Conservation (phyloP, 768 basidiomycete genomes). For the Neoboletus subvelutipes region DNA sequence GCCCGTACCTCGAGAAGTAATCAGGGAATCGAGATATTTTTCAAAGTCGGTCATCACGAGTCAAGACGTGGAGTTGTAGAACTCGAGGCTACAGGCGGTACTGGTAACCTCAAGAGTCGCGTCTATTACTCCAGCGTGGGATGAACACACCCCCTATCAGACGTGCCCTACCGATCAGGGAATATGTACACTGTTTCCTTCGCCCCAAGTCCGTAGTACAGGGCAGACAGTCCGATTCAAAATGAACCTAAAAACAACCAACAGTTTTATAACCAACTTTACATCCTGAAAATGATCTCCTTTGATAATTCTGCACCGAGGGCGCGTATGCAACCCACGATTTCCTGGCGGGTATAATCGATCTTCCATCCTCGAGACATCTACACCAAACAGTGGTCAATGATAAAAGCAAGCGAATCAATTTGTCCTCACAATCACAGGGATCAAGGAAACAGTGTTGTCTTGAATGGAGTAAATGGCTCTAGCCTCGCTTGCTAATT, state of each 20-base stretch:
- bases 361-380: slow-evolving; percentile 30
- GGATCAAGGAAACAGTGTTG: slow-evolving; percentile 23
- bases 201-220: neutral
- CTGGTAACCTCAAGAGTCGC: neutral
- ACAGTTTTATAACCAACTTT: neutral
- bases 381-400: slow-evolving; percentile 14
- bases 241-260: neutral
- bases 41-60: slow-evolving; percentile 24
- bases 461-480: slow-evolving; percentile 25
- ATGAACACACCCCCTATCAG: neutral
- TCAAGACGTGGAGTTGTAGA: neutral
- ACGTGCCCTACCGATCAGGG: neutral
- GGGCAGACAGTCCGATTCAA: neutral
- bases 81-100: neutral
- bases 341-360: slow-evolving; percentile 32
- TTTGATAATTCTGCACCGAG: slow-evolving; percentile 44
- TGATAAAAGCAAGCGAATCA: neutral
- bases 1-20: slow-evolving; percentile 10
- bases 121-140: slow-evolving; percentile 1
- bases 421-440: slow-evolving; percentile 23
- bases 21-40: slow-evolving; percentile 23
- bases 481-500: slow-evolving; percentile 21
- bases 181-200: neutral
- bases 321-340: slow-evolving; percentile 43
- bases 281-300: slow-evolving; percentile 39